Percentiles rank a stretch among this genome's conserved stretches.
These are phyloP conservation scores for Didymella sp. DNA, from an alignment of 2,329 filamentous ascomycete genomes.

Conservation along the genomic window DNA sequence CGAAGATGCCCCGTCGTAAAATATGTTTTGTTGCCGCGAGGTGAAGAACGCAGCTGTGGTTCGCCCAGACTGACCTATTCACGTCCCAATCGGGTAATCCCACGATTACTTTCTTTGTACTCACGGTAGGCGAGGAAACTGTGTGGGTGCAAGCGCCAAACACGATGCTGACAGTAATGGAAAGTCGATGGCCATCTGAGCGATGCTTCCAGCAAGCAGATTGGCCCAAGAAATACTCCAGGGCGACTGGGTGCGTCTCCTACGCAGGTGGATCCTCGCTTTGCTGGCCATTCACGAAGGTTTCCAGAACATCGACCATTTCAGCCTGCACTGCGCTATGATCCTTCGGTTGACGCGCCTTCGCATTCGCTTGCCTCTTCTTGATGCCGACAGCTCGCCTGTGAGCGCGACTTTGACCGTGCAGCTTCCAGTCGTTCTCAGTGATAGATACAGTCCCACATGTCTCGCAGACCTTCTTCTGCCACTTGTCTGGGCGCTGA, in stretches of 20 bases:
- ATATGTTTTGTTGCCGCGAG: neutral
- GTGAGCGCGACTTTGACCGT: constrained; percentile 64
- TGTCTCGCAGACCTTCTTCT: constrained; percentile 69
- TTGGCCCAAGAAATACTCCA: too few relatives aligned
- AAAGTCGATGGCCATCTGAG: neutral
- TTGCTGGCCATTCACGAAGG: constrained; percentile 18
- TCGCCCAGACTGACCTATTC: constrained; percentile 15
- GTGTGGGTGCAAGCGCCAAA: too few relatives aligned
- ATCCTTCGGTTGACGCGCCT: constrained; percentile 1
- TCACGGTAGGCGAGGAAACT: neutral
- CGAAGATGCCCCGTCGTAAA: neutral
- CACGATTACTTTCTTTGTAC: constrained; percentile 11
- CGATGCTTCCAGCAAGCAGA: too few relatives aligned
- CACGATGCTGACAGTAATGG: too few relatives aligned
- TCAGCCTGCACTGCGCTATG: constrained; percentile 20
- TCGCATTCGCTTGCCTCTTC: constrained; percentile 37
- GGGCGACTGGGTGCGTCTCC: neutral
- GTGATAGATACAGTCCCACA: constrained; percentile 68
- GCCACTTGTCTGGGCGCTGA: constrained; percentile 55
- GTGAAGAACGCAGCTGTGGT: neutral
- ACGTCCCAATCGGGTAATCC: constrained; percentile 18
- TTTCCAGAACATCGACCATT: constrained; percentile 33
- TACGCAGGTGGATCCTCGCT: neutral
- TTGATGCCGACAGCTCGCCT: constrained; percentile 43
- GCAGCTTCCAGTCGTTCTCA: constrained; percentile 64